Evolutionary conservation across 192 early-diverging fungal species (phyloP), one percentile per base, ranked within the genome.

Genomic region (Mortierella alpina): DNA sequence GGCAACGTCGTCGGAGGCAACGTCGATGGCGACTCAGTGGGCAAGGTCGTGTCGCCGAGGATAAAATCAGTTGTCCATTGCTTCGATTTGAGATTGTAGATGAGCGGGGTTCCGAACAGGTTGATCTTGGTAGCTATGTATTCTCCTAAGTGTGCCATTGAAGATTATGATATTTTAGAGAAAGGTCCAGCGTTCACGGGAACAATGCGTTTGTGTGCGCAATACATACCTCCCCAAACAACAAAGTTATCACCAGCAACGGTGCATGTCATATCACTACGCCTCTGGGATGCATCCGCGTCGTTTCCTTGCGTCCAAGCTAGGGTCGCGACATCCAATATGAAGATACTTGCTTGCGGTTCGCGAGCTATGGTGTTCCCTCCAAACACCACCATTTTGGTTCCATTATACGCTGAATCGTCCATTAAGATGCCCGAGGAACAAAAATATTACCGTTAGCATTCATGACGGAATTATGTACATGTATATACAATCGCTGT

Each of bases 171-270:
- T 31, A 56, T 7, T 9, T 31, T 13, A 57, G 9, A 23, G 40
- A 58, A 14, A 6, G 10, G 56, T 31, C 31, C 31, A 31, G 31
- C 31, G 31, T 31, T 31, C 7, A 13, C 12, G 23, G 20, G 31
- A 39, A 15, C 14, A 4, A 31, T 17, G 0, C 40, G 22, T 13
- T 13, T 31, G 31, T 31, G 20, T 40, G 17, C 6, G 9, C 13
- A 40, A 8, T 23, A 11, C 18, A 44, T 61, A 61, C 59, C 59
- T 40, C 59, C 59, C 59, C 59, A 61, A 45, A 40, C 59, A 10
- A 61, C 11, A 17, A 45, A 61, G 17, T 46, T 61, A 10, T 61
- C 59, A 5, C 59, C 59, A 9, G 10, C 17, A 5, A 61, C 59
- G 8, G 59, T 45, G 18, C 59, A 61, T 10, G 59, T 42, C 59